Evolutionary conservation across 1,284 basidiomycete genomes (phyloP), one percentile per base, ranked within the genome.

Genomic region (Tylopilus sp.): DNA sequence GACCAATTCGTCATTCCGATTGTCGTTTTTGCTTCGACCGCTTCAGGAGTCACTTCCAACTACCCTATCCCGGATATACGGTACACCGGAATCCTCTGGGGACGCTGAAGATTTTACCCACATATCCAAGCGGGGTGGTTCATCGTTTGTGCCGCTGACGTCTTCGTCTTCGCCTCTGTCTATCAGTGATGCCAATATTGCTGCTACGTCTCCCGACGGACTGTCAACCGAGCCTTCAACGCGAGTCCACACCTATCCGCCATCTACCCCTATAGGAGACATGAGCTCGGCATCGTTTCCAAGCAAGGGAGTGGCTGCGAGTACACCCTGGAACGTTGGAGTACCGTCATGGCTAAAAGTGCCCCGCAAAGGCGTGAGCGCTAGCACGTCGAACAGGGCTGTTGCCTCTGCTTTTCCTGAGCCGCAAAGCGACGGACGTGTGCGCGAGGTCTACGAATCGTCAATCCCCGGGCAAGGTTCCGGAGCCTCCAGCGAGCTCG

Each of bases 291-390:
- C 60, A 55, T 61, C 48, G 54, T 69, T 42, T 26, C 31, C 46
- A 7, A 50, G 46, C 48, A 69, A 69, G 41, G 66, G 60, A 30
- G 46, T 63, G 17, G 54, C 46, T 42, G 55, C 58, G 39, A 61
- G 56, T 46, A 61, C 69, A 52, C 71, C 77, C 37, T 83, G 82
- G 81, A 74, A 66, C 52, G 76, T 86, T 43, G 77, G 78, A 43
- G 80, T 89, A 36, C 84, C 86, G 2, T 80, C 81, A 14, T 89
- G 86, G 87, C 69, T 89, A 40, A 82, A 75, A 57, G 72, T 73
- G n/a, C 73, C 78, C 24, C 76, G 78, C 26, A 77, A 76, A 48
- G 72, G 80, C 41, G 53, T 68, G 36, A 59, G 48, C 50, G 41
- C 48, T 21, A 29, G 46, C 28, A 36, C 44, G 20, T 43, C 64